A percentile compares a stretch with the other conserved stretches of the same genome.
phyloP scores from a whole-genome alignment of 495 filamentous ascomycete species.

The Pyronema domesticum region DNA sequence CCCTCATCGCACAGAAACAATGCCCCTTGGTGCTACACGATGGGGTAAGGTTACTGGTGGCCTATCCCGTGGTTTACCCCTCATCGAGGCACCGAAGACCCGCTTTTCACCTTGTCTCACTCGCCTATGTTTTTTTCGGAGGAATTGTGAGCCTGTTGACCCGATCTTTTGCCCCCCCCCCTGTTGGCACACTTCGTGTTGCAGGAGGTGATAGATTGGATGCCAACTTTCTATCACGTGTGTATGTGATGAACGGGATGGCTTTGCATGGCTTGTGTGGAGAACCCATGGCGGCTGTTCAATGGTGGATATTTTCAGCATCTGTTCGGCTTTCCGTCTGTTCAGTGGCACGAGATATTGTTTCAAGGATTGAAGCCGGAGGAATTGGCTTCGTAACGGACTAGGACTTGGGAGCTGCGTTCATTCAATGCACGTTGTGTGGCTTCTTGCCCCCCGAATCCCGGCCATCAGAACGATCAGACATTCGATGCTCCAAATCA shows the following conservation, averaged over 20 bases:
- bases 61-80: constrained; percentile 23
- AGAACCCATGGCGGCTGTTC: constrained; percentile 20
- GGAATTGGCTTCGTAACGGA: constrained; percentile 17
- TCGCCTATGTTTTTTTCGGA: constrained; percentile 8
- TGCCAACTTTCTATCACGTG: constrained; percentile 23
- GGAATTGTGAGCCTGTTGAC: neutral
- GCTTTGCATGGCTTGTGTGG: constrained; percentile 21
- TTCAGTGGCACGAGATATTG: constrained; percentile 24
- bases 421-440: constrained; percentile 20
- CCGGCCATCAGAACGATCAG: constrained; percentile 23
- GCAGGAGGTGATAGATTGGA: constrained; percentile 24
- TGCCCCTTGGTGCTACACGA: constrained; percentile 20
- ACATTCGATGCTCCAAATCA: constrained; percentile 19
- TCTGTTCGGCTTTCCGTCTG: constrained; percentile 14
- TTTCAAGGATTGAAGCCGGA: constrained; percentile 20
- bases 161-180: constrained; percentile 10
- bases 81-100: constrained; percentile 15
- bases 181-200: constrained; percentile 12
- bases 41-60: constrained; percentile 13
- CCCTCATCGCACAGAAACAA: constrained; percentile 4
- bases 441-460: constrained; percentile 18
- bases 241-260: constrained; percentile 24
- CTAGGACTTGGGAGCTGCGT: constrained; percentile 11
- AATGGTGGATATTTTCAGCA: constrained; percentile 24
- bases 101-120: constrained; percentile 23